These are phyloP conservation scores for Plasmopara muralis DNA, from an alignment of 352 stramenopile genomes.

Conservation along the genomic window DNA sequence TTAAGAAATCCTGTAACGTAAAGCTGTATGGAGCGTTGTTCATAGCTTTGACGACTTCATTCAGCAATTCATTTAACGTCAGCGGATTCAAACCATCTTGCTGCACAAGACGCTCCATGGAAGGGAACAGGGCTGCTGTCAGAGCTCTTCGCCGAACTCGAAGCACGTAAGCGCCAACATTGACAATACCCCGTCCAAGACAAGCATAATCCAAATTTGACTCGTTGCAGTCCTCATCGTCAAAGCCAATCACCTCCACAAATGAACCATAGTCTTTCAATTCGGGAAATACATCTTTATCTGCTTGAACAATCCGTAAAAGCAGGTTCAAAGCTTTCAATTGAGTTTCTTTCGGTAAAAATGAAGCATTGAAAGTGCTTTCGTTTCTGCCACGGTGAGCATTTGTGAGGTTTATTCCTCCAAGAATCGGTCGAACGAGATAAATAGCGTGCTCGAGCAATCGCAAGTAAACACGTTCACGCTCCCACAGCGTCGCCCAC, in stretches of 20 bases:
- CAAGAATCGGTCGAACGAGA: slow-evolving; percentile 38
- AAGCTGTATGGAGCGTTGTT: slow-evolving; percentile 22
- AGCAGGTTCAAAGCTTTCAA: slow-evolving; percentile 34
- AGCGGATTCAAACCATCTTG: slow-evolving; percentile 48
- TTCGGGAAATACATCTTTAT: slow-evolving; percentile 45
- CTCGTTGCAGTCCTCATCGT: slow-evolving; percentile 38
- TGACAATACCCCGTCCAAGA: not conserved
- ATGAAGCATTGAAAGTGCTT: slow-evolving; percentile 24
- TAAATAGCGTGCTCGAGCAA: slow-evolving; percentile 38
- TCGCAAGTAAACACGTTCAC: slow-evolving; percentile 33
- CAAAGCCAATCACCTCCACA: slow-evolving; percentile 33
- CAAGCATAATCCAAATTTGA: slow-evolving; percentile 50
- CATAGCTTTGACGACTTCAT: slow-evolving; percentile 16
- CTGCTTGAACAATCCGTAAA: slow-evolving; percentile 32
- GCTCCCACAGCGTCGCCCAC: slow-evolving; percentile 45
- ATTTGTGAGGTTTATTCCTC: slow-evolving; percentile 54
- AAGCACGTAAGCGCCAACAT: slow-evolving; percentile 15
- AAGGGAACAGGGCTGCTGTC: slow-evolving; percentile 34
- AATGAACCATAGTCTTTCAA: slow-evolving; percentile 44
- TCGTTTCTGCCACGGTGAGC: slow-evolving; percentile 36
- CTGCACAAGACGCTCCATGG: slow-evolving; percentile 43
- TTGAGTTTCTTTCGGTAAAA: slow-evolving; percentile 34
- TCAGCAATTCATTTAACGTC: slow-evolving; percentile 32
- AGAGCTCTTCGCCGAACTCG: slow-evolving; percentile 34
- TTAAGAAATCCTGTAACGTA: slow-evolving; percentile 28